These are phyloP conservation scores for Malus hybrid DNA, from an alignment of 331 rosid genomes.

Conservation along the genomic window DNA sequence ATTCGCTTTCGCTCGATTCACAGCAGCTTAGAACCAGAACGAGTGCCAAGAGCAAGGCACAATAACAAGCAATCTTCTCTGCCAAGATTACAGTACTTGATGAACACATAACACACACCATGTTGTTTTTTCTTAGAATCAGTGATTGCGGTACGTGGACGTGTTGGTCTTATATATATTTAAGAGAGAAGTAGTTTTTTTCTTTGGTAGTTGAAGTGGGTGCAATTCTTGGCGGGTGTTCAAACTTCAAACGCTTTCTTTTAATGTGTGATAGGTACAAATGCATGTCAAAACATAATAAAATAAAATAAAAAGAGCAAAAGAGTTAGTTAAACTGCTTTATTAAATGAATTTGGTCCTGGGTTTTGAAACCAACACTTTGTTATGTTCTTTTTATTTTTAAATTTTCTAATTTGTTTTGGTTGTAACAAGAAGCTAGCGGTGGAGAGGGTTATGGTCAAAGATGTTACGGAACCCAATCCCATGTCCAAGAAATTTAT, in stretches of 20 bases:
- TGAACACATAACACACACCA: constrained; percentile 28
- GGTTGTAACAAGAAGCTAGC: no score
- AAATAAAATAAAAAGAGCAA: constrained; percentile 1
- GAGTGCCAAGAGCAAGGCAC: constrained; percentile 45
- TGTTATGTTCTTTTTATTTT: not conserved
- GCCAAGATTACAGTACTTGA: constrained; percentile 24
- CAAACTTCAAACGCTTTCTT: constrained; percentile 24
- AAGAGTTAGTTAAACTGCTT: constrained; percentile 32
- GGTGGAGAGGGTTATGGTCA: no score
- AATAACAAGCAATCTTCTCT: constrained; percentile 51
- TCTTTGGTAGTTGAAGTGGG: constrained; percentile 50
- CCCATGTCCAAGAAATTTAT: no score
- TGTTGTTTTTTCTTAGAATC: not conserved
- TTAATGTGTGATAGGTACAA: constrained; percentile 39
- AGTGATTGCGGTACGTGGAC: no score
- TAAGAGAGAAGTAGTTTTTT: constrained; percentile 3
- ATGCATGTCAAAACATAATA: constrained; percentile 18
- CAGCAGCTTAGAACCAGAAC: constrained; percentile 47
- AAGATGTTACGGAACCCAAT: no score
- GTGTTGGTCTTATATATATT: not conserved
- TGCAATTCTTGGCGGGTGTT: constrained; percentile 36
- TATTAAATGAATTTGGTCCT: constrained; percentile 5
- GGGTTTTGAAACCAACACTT: not conserved
- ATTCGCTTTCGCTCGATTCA: constrained; percentile 34
- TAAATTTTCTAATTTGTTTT: not conserved